A percentile compares a stretch with the other conserved stretches of the same genome.
phyloP scores from a whole-genome alignment of 2,329 filamentous ascomycete species.

The Beauveria asiatica region DNA sequence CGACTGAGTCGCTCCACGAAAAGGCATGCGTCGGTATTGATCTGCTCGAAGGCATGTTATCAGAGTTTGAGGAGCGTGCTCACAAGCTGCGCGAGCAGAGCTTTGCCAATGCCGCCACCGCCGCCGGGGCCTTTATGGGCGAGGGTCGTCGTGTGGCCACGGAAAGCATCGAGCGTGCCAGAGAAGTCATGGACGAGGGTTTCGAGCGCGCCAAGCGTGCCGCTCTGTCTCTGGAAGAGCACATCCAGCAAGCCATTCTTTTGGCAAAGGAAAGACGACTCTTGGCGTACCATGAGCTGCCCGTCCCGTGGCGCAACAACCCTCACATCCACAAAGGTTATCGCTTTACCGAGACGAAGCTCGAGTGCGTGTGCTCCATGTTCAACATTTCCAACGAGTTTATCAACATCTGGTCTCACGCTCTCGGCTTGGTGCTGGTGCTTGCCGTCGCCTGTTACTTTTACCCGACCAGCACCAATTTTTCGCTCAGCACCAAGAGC shows the following conservation, averaged over 20 bases:
- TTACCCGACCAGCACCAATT: slow-evolving; percentile 82
- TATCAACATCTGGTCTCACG: slow-evolving; percentile 97
- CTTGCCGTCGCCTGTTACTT: slow-evolving; percentile 89
- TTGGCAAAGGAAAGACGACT: slow-evolving; percentile 73
- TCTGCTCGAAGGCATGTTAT: slow-evolving; percentile 75
- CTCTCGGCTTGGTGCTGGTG: slow-evolving; percentile 79
- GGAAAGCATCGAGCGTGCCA: slow-evolving; percentile 65
- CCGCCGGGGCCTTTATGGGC: slow-evolving; percentile 64
- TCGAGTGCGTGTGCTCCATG: slow-evolving; percentile 78
- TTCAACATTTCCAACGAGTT: slow-evolving; percentile 85
- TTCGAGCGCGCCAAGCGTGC: slow-evolving; percentile 76
- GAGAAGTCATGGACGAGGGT: slow-evolving; percentile 70
- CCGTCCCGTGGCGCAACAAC: slow-evolving; percentile 88
- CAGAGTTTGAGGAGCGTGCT: slow-evolving; percentile 75
- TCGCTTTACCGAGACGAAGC: slow-evolving; percentile 84
- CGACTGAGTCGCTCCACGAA: slow-evolving; percentile 80
- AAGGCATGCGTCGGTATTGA: slow-evolving; percentile 84
- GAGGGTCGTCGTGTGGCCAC: slow-evolving; percentile 75
- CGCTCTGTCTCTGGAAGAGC: slow-evolving; percentile 73
- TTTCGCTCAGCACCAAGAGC: slow-evolving; percentile 74
- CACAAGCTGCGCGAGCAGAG: slow-evolving; percentile 73
- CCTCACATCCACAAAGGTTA: slow-evolving; percentile 88
- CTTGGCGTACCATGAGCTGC: slow-evolving; percentile 82
- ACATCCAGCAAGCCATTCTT: slow-evolving; percentile 68
- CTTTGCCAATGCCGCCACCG: slow-evolving; percentile 56